These are phyloP conservation scores for Cupressus sempervirens DNA, from an alignment of 75 land plant genomes.

Conservation along the genomic window DNA sequence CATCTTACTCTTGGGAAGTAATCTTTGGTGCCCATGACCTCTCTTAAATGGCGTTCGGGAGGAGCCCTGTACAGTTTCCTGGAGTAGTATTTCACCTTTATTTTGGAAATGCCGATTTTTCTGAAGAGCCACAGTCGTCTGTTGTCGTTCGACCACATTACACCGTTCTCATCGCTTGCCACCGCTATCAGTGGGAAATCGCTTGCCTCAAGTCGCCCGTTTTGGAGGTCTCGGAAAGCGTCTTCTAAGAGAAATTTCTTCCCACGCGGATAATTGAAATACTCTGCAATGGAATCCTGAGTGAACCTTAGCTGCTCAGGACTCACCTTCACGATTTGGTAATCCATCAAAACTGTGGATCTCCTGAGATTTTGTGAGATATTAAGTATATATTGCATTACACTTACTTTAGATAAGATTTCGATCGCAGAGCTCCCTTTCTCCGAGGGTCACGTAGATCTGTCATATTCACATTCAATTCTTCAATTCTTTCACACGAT, in stretches of 20 bases:
- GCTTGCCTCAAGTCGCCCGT: not conserved
- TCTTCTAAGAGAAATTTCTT: not conserved
- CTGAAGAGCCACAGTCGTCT: not conserved
- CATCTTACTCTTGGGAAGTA: not conserved
- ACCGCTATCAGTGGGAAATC: not conserved
- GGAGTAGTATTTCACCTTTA: not conserved
- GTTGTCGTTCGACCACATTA: not conserved
- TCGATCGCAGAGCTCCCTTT: too few relatives aligned
- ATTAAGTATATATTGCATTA: too few relatives aligned
- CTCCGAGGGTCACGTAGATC: too few relatives aligned
- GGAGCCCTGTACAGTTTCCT: not conserved
- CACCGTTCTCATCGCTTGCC: not conserved
- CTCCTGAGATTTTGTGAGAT: too few relatives aligned
- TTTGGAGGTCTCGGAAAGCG: not conserved
- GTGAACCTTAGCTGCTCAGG: not conserved
- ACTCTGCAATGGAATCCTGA: not conserved
- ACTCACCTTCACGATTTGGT: not conserved
- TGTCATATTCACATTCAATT: too few relatives aligned
- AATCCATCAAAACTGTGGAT: too few relatives aligned
- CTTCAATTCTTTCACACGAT: too few relatives aligned
- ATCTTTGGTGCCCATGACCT: not conserved
- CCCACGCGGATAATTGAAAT: not conserved
- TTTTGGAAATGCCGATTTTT: not conserved
- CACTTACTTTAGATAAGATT: too few relatives aligned
- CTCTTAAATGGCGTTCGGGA: not conserved